Base-by-base conservation (phyloP, 371 early-diverging fungal genomes). In the Apophysomyces trapeziformis region DNA sequence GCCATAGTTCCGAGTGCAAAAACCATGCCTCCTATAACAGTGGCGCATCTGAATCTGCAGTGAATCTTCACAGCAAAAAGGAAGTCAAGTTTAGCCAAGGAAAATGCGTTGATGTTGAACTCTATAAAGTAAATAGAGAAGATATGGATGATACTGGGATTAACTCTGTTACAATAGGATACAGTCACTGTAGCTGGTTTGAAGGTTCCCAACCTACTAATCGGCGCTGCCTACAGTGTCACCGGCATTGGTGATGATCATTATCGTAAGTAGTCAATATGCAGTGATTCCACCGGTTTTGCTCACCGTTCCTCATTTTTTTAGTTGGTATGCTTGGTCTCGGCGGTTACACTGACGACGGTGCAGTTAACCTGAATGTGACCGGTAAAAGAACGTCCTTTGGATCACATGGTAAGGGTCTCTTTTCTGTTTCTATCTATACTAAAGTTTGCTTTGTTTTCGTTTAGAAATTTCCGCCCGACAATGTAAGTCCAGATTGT, bases 201-300 rank as follows among this genome's bases (percentile, higher is more conserved):
- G n/a, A 47, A 65, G 38, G 74, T 78, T 12, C 35, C 72, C 9
- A 74, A 78, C 60, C 82, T 76, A 58, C 56, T 76, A 7, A 66
- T 81, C 64, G 82, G 79, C 43, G 63, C 77, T 43, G 82, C 82
- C 9, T 78, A 78, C 65, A 75, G 75, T 37, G 78, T 81, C 7
- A 68, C 70, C 21, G 71, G 73, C 35, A 77, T 78, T 58, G 75
- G 73, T 38, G 75, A 73, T n/a, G 61, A 72, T 45, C 59, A 69
- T n/a, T 77, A 78, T 60, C 65, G 79, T 78, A 76, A 50, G 80
- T 69, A 50, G n/a, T 35, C 7, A 11, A 1, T 38, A 38, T 63
- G 7, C 37, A 46, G 6, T 41, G n/a, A 35, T 11, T 14, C 35
- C 12, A 37, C 13, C 57, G 11, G 9, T 18, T 7, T 36, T 12